Base-by-base conservation (phyloP, 306 rosid genomes). In the Adenanthera pavonina region DNA sequence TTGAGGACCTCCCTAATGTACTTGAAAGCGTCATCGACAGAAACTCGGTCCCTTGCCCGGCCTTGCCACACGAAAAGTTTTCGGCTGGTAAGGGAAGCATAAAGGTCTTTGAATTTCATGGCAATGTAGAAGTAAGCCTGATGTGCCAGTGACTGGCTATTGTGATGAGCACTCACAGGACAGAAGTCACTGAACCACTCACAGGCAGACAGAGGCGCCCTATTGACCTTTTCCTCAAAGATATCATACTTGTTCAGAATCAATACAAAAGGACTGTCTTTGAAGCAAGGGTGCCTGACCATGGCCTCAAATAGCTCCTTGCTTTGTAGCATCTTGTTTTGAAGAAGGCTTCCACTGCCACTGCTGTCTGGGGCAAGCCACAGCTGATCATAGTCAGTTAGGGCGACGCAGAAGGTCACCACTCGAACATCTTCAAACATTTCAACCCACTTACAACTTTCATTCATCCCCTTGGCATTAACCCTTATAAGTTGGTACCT, bases 381-480 rank as follows among this genome's bases (percentile, higher is more conserved):
- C 76, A 92, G 47, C 82, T 93, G 99, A 82, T 93, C 97, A 12
- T 84, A 96, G 87, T 96, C 97, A 3, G 94, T 96, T 52, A 96
- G 92, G 34, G 97, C 75, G n/a, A 90, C 84, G 1, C 97, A 93
- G 49, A 93, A 96, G 67, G 93, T 92, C 17, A 96, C 92, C 8
- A 88, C 98, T 11, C 97, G 89, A 11, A 96, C 99, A 47, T 96
- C 99, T 89, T 93, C 98, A 19, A 96, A 96, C 99, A 96, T 96
- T 85, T 93, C 99, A 62, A 93, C 98, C 99, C 99, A 93, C 80
- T 93, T 96, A 83, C 99, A 92, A 36, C 99, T 96, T 69, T 95
- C 98, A 43, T 68, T 92, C 89, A 96, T 90, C 79, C 99, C 99
- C 91, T 88, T 92, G 30, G 98, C 98, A 81, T 94, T 96, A 64